Base-by-base conservation (phyloP, 345 rosid species). In the Trapa incisa region DNA sequence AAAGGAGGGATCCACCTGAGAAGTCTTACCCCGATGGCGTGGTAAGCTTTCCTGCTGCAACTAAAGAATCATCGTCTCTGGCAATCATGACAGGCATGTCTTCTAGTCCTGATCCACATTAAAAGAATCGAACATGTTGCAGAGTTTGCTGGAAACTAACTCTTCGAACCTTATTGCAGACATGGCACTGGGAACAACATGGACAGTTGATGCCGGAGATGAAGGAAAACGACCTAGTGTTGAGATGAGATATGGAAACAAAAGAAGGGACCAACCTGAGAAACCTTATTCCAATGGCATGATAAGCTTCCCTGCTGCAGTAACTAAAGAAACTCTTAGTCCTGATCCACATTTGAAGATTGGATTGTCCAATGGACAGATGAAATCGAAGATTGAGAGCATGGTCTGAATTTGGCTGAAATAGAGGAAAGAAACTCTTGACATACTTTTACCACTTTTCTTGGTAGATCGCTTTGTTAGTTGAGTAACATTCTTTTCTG, bases 81-180 rank as follows among this genome's bases (percentile, higher is more conserved):
- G 35, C 17, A 38, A 62, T 52, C 50, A 53, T 56, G 14, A 48
- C 47, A 67, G 48, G 57, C 33, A 41, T 60, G 37, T 15, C 36
- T 9, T 53, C 62, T 38, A 67, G 43, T 52, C 47, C 41, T n/a
- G 45, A 53, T 54, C 60, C 70, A 38, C 29, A 22, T 22, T 22
- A 22, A 22, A 22, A 22, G 29, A 22, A 22, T 22, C 29, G 29
- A 22, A 22, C 11, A 16, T 7, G 0, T 22, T 45, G 37, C 53
- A 36, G 39, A 66, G 41, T 48, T 53, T 67, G 33, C 47, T 36
- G 61, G 47, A 57, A 17, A 22, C 43, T 36, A 33, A 64, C 64
- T 36, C 68, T 68, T 15, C 58, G 42, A 66, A 10, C 39, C 65
- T 45, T 22, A 22, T 22, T 69, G 67, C 85, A 82, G 86, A 79